Conservation (phyloP, 108 stramenopile species). For the Cyclostephanos tholiformis region DNA sequence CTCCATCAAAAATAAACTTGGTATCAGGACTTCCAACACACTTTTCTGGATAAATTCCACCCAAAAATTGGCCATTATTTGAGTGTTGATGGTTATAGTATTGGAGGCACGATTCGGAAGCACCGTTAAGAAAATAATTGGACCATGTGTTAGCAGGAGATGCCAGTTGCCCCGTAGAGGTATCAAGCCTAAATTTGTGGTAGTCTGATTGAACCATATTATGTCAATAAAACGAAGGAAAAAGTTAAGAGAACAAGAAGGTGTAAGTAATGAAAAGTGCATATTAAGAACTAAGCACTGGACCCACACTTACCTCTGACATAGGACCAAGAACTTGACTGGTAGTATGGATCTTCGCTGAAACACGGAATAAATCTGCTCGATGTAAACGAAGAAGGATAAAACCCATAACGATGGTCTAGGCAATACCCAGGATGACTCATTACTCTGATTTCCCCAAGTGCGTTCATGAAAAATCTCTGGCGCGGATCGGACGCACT, state of each 20-base stretch:
- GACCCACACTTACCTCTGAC: neutral
- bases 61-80: neutral
- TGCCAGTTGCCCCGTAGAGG: neutral
- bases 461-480: neutral
- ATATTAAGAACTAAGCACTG: neutral
- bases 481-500: conserved; percentile 2
- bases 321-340: neutral
- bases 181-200: neutral
- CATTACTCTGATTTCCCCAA: conserved; percentile 2
- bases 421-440: conserved; percentile 11
- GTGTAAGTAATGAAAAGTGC: neutral
- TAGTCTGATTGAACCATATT: neutral
- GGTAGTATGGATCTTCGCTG: neutral
- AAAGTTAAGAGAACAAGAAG: neutral
- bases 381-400: neutral
- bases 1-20: neutral
- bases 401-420: conserved; percentile 1
- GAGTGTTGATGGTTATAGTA: too few species aligned
- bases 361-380: neutral
- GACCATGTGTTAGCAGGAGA: neutral
- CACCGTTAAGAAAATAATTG: neutral
- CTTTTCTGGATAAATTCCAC: neutral
- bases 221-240: neutral
- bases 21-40: neutral
- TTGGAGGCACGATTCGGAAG: neutral